Conservation (phyloP, 225 moss, liverwort and hornwort species). For the Rhytidiadelphus loreus region DNA sequence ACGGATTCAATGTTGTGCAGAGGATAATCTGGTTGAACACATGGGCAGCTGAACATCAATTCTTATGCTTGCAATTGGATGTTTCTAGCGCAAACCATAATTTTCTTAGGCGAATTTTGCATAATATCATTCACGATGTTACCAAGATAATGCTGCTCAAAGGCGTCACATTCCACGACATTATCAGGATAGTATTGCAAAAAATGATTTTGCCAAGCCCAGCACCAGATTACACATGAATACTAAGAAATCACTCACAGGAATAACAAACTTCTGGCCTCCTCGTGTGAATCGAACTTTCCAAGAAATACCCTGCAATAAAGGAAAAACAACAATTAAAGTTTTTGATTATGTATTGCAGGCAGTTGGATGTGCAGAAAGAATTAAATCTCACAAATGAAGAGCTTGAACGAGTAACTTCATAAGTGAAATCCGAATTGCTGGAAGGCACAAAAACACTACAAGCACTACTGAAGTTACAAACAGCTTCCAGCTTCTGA, state of each 20-base stretch:
- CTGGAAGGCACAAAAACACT: background rate
- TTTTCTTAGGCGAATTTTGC: background rate
- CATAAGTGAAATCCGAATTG: background rate
- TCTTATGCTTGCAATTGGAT: background rate
- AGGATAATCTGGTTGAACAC: conserved; percentile 57
- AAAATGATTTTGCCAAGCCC: background rate
- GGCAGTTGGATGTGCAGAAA: background rate
- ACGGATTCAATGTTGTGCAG: conserved; percentile 77
- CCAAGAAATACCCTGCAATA: conserved; percentile 79
- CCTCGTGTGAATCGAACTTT: conserved; percentile 87
- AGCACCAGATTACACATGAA: background rate
- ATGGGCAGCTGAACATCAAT: background rate
- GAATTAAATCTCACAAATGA: background rate
- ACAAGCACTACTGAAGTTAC: background rate
- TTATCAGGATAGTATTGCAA: background rate
- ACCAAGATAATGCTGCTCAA: background rate
- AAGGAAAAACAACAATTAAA: background rate
- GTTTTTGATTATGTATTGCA: background rate
- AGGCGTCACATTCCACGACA: background rate
- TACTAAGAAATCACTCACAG: conserved; percentile 37
- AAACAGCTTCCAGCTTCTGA: background rate
- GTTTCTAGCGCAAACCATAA: background rate
- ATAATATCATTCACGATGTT: background rate
- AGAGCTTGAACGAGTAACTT: background rate
- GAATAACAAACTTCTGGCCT: conserved; percentile 95